These are phyloP conservation scores for Triticum dicoccoides DNA, from an alignment of 176 grass and related monocot species.

Conservation along the genomic window DNA sequence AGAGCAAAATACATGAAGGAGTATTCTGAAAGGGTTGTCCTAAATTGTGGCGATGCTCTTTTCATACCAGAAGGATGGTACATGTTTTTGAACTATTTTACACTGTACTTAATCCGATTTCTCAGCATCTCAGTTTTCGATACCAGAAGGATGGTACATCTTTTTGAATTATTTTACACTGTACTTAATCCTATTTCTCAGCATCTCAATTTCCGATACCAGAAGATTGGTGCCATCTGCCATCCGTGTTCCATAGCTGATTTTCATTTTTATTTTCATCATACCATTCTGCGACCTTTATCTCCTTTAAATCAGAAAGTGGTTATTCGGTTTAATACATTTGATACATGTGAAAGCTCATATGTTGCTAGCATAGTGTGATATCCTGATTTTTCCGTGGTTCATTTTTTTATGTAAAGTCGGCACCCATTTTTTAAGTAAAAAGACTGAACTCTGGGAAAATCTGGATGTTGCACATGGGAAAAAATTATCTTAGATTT, in stretches of 20 bases:
- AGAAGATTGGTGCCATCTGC: constrained; percentile 1
- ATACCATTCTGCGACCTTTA: not conserved
- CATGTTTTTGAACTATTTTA: constrained; percentile 11
- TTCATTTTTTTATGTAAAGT: not conserved
- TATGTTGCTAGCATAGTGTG: not conserved
- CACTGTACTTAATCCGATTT: not conserved
- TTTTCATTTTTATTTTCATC: not conserved
- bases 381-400: not conserved
- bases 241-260: not conserved
- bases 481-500: not conserved
- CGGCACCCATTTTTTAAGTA: not conserved
- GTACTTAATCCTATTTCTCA: not conserved
- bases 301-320: not conserved
- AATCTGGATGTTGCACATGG: not conserved
- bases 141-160: constrained; percentile 62
- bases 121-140: not conserved
- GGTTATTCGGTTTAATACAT: not conserved
- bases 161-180: constrained; percentile 7
- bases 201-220: not conserved
- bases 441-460: not conserved
- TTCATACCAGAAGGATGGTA: constrained; percentile 99
- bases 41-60: constrained; percentile 70
- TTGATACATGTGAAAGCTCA: not conserved
- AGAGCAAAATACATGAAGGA: constrained; percentile 71
- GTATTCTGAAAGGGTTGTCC: constrained; percentile 69